Conservation (phyloP, 345 rosid species). For the Leavenworthia alabamica region DNA sequence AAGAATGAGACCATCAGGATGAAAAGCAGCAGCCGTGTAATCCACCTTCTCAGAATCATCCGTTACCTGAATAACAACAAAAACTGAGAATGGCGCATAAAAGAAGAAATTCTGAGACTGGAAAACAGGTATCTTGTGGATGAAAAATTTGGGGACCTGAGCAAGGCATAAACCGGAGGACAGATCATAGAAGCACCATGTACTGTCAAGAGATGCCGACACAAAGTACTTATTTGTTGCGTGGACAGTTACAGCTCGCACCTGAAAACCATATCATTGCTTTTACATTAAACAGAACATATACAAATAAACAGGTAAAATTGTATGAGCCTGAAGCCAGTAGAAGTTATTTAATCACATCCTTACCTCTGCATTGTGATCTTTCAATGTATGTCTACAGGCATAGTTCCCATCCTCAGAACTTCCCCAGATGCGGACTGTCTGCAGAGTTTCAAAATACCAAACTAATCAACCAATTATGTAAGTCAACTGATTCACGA, state of each 20-base stretch:
- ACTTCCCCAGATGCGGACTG: constrained; percentile 87
- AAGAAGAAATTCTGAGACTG: neutral
- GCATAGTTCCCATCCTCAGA: constrained; percentile 73
- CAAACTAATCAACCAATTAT: neutral
- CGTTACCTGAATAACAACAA: constrained; percentile 51
- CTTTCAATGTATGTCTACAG: constrained; percentile 70
- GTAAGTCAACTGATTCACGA: neutral
- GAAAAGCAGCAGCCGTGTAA: constrained; percentile 96
- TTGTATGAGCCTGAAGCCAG: neutral
- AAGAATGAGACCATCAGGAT: constrained; percentile 99
- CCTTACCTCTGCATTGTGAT: constrained; percentile 82
- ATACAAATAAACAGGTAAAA: no score
- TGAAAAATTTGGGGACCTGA: constrained; percentile 46
- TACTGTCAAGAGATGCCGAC: constrained; percentile 84
- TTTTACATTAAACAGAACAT: neutral
- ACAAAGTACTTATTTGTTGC: constrained; percentile 94
- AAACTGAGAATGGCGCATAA: neutral
- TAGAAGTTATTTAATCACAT: constrained; percentile 2
- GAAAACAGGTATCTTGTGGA: neutral
- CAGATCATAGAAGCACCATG: constrained; percentile 97
- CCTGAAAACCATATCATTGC: constrained; percentile 43
- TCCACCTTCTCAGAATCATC: constrained; percentile 55
- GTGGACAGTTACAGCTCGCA: constrained; percentile 96
- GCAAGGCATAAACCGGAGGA: constrained; percentile 81
- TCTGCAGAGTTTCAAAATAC: constrained; percentile 39